A percentile compares a stretch with the other conserved stretches of the same genome.
Conservation (phyloP, 2,329 filamentous ascomycete species). For the Bisporella sp. region DNA sequence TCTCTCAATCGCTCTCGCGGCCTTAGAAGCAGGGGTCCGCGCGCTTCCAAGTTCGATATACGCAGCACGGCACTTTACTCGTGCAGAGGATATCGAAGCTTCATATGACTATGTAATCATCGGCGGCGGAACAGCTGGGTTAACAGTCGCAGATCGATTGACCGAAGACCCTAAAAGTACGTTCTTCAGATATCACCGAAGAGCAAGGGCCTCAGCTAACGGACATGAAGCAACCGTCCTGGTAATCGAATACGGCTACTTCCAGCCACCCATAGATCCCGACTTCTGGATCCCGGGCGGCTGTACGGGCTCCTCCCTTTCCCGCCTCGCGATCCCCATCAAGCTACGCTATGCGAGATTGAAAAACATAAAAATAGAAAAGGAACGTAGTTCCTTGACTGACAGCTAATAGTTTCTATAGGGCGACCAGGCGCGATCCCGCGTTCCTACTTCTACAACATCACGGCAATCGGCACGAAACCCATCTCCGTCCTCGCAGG, state of each 20-base stretch:
- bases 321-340: too few species aligned
- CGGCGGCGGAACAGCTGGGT: not conserved
- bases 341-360: too few species aligned
- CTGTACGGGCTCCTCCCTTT: too few species aligned
- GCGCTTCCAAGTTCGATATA: not conserved
- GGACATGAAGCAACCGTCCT: slow-evolving; percentile 25
- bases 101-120: slow-evolving; percentile 9
- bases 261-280: slow-evolving; percentile 32
- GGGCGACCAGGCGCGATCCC: too few species aligned
- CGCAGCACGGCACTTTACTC: not conserved
- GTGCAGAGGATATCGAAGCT: not conserved
- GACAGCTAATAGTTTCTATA: too few species aligned
- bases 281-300: slow-evolving; percentile 27
- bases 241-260: slow-evolving; percentile 42
- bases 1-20: too few species aligned
- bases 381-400: too few species aligned
- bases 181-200: not conserved
- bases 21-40: too few species aligned
- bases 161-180: not conserved
- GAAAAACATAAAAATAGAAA: too few species aligned
- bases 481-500: too few species aligned
- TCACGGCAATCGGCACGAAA: too few species aligned
- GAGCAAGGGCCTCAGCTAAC: not conserved
- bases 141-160: not conserved
- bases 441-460: too few species aligned